These are phyloP conservation scores for Mortierella hygrophila DNA, from an alignment of 192 early-diverging fungal genomes.

Conservation along the genomic window DNA sequence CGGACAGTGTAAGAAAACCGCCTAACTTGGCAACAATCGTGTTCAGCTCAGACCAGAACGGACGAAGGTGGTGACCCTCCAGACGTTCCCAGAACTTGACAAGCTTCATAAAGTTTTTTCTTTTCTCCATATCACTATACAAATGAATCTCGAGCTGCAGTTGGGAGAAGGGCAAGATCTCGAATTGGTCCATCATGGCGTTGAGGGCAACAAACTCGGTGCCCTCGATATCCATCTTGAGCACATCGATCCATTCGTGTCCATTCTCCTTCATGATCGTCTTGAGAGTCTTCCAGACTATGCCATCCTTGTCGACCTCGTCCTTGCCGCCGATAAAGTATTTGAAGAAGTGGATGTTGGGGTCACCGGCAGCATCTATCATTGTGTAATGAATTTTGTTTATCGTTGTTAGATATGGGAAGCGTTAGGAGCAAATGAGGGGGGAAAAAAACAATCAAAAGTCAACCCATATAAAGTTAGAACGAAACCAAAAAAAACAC, in stretches of 20 bases:
- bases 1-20: not conserved
- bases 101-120: not conserved
- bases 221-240: conserved; percentile 31
- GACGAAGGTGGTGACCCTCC: not conserved
- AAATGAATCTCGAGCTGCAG: conserved; percentile 18
- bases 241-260: conserved; percentile 19
- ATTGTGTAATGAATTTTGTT: too few relatives aligned
- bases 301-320: not conserved
- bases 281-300: not conserved
- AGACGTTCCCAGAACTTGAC: not conserved
- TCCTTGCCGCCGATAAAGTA: conserved; percentile 4
- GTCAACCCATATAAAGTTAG: too few relatives aligned
- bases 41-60: conserved; percentile 25
- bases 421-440: too few relatives aligned
- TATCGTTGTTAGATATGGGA: too few relatives aligned
- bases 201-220: conserved; percentile 1
- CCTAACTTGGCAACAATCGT: not conserved
- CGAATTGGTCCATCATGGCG: not conserved
- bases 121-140: too few relatives aligned
- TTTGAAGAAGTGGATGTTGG: conserved; percentile 23
- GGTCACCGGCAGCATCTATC: not conserved
- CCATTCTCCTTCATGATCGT: conserved; percentile 14
- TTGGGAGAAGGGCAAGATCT: conserved; percentile 9
- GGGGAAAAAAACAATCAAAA: too few relatives aligned
- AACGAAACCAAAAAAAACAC: too few relatives aligned